Percentiles rank a stretch among this genome's conserved stretches.
phyloP scores from a whole-genome alignment of 441 rosid genomes.

The Corymbia calophylla region DNA sequence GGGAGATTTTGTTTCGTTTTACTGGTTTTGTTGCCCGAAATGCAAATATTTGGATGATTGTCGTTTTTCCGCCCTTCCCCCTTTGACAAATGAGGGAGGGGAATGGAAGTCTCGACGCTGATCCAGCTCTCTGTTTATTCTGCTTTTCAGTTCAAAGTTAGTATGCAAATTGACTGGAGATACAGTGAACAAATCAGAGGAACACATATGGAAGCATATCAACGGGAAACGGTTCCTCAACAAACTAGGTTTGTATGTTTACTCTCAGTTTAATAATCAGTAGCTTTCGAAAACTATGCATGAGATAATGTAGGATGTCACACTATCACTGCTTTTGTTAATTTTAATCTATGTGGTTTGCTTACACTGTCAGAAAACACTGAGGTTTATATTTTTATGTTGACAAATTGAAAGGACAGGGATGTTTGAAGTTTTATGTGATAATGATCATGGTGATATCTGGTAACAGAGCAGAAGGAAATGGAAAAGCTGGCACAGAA shows the following conservation, averaged over 20 bases:
- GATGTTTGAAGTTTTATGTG: background rate
- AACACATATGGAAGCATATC: slow-evolving; percentile 95
- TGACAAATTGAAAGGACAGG: background rate
- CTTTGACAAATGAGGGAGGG: background rate
- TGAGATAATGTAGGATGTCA: background rate
- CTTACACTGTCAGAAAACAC: background rate
- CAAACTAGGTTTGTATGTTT: slow-evolving; percentile 54
- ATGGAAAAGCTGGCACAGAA: background rate
- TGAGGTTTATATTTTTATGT: background rate
- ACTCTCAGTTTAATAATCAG: background rate
- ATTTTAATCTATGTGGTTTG: background rate
- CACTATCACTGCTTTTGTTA: background rate
- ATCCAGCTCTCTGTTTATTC: background rate
- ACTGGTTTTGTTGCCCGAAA: background rate
- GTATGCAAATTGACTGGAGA: slow-evolving; percentile 86
- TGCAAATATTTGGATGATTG: background rate
- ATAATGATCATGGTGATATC: background rate
- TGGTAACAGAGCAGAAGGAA: slow-evolving; percentile 64
- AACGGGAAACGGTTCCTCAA: slow-evolving; percentile 80
- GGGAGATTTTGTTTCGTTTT: background rate
- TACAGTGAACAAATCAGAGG: slow-evolving; percentile 81
- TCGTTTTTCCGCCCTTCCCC: background rate
- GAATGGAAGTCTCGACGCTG: background rate
- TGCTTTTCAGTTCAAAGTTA: slow-evolving; percentile 53
- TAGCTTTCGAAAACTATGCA: background rate